Percentiles rank a stretch among this genome's conserved stretches.
Evolutionary conservation across 768 basidiomycete genomes (phyloP).

Genomic region (Pleurotus eryngii): DNA sequence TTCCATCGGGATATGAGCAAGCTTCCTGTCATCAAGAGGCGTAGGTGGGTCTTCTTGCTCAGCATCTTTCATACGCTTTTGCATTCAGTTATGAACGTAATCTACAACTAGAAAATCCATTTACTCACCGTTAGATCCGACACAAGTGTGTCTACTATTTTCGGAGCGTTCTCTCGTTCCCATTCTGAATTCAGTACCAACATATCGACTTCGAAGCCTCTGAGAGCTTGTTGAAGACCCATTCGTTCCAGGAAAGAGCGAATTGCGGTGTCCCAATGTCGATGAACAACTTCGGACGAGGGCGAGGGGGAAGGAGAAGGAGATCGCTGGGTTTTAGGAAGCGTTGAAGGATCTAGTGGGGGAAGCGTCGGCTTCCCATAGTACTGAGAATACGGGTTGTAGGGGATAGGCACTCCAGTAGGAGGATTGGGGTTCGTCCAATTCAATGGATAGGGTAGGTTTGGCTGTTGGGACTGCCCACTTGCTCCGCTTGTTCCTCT

Average conservation of each 20-base stretch:
- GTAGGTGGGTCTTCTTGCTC: neutral
- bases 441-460: neutral
- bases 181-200: constrained; percentile 64
- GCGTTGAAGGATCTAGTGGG: neutral
- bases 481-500: neutral
- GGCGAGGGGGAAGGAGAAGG: constrained; percentile 33
- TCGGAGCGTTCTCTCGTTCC: constrained; percentile 56
- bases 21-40: constrained; percentile 64
- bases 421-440: neutral
- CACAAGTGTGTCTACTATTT: constrained; percentile 50
- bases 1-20: constrained; percentile 54
- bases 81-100: neutral
- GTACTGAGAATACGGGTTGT: neutral
- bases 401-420: neutral
- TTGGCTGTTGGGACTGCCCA: neutral
- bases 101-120: neutral
- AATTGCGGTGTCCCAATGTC: constrained; percentile 61
- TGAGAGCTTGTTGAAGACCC: constrained; percentile 54
- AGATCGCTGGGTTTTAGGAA: constrained; percentile 11
- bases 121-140: constrained; percentile 47
- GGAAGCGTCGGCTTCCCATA: neutral
- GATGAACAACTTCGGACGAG: constrained; percentile 35
- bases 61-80: constrained; percentile 5
- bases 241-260: constrained; percentile 50
- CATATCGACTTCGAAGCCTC: constrained; percentile 69